phyloP scores from a whole-genome alignment of 176 grass and related monocot genomes.

The Paspalum notatum region DNA sequence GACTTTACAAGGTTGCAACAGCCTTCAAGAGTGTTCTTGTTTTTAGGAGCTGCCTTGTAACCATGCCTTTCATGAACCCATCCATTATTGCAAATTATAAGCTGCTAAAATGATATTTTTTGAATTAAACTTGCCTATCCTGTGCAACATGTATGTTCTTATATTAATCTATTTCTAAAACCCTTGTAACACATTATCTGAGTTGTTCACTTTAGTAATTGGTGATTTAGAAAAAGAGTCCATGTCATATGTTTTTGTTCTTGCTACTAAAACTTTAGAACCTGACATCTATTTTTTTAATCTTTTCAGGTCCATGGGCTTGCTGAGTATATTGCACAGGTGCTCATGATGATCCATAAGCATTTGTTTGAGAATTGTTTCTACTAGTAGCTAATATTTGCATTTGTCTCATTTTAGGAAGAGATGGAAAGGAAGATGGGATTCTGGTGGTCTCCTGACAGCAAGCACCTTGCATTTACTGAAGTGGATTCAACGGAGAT shows the following conservation, averaged over 20 bases:
- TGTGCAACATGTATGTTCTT: background rate
- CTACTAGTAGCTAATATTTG: constrained; percentile 39
- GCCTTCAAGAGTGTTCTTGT: background rate
- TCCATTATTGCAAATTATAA: background rate
- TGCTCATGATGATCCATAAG: constrained; percentile 39
- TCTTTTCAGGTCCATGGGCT: constrained; percentile 94
- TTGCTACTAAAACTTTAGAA: constrained; percentile 32
- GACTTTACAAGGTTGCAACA: background rate
- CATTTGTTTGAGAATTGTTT: constrained; percentile 24
- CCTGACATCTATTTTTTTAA: constrained; percentile 62
- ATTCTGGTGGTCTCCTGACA: constrained; percentile 99
- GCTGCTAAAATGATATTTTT: constrained; percentile 27
- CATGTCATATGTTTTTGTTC: background rate
- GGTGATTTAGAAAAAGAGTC: background rate
- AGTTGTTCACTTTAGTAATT: constrained; percentile 4
- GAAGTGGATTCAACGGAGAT: constrained; percentile 95
- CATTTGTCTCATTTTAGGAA: constrained; percentile 67
- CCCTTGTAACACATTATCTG: background rate
- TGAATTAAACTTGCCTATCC: constrained; percentile 1
- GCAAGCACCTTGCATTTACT: constrained; percentile 83
- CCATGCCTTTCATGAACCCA: background rate
- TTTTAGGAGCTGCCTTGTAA: background rate
- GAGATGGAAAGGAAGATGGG: constrained; percentile 99
- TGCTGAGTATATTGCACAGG: constrained; percentile 99
- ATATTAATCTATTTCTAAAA: constrained; percentile 10